Percentiles rank a stretch among this genome's conserved stretches.
phyloP scores from a whole-genome alignment of 1,284 basidiomycete species.

The Uromyces viciae-fabae region DNA sequence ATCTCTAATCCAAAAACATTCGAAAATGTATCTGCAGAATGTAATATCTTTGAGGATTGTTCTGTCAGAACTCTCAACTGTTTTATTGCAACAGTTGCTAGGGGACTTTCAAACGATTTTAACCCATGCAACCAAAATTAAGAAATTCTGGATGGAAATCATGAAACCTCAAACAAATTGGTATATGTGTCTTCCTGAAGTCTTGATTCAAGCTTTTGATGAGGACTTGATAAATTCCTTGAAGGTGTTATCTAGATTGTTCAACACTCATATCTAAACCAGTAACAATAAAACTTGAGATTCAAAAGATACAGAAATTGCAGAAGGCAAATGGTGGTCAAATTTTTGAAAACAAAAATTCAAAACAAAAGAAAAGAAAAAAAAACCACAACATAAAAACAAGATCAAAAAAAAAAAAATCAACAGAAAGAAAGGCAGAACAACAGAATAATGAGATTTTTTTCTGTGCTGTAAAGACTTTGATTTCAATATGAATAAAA shows the following conservation, averaged over 20 bases:
- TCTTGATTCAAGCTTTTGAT: constrained; percentile 69
- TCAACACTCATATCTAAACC: constrained; percentile 92
- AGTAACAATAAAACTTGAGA: constrained; percentile 78
- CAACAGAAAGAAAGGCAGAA: too few relatives aligned
- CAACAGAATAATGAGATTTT: too few relatives aligned
- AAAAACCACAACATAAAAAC: too few relatives aligned
- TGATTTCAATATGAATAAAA: too few relatives aligned
- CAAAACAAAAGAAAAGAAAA: too few relatives aligned
- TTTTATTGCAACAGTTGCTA: constrained; percentile 92
- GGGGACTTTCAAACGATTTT: constrained; percentile 90
- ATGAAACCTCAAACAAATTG: constrained; percentile 79
- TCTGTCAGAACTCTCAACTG: constrained; percentile 64
- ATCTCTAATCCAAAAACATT: constrained; percentile 82
- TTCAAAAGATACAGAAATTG: constrained; percentile 94
- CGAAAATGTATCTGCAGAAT: constrained; percentile 84
- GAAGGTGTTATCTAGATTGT: constrained; percentile 84
- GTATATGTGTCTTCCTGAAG: constrained; percentile 68
- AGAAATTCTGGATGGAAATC: constrained; percentile 86
- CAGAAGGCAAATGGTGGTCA: constrained; percentile 97
- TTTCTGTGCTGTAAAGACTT: too few relatives aligned
- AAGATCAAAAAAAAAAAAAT: too few relatives aligned
- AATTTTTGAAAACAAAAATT: too few relatives aligned
- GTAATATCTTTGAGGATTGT: constrained; percentile 77
- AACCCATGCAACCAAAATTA: constrained; percentile 86
- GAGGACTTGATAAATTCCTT: constrained; percentile 80